A percentile compares a stretch with the other conserved stretches of the same genome.
phyloP scores from a whole-genome alignment of 2,329 filamentous ascomycete genomes.

The Alternaria conjuncta region DNA sequence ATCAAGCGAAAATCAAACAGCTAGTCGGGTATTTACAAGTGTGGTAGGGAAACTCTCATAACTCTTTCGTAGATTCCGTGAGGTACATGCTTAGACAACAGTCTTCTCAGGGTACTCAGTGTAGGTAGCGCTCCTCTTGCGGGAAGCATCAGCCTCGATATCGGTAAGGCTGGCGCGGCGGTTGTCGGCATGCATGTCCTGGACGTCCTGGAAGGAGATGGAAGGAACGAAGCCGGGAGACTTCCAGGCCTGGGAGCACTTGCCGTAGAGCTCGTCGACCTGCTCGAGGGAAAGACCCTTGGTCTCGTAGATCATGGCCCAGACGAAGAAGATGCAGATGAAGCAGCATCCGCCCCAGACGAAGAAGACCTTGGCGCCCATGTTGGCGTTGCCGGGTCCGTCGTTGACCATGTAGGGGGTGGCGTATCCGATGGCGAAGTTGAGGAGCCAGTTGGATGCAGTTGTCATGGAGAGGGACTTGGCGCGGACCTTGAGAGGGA shows the following conservation, averaged over 20 bases:
- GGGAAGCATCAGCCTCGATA: constrained; percentile 36
- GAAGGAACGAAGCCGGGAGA: constrained; percentile 69
- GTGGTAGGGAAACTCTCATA: not conserved
- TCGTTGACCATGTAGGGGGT: constrained; percentile 75
- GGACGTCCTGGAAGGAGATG: constrained; percentile 48
- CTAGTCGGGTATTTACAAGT: not conserved
- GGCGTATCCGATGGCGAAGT: constrained; percentile 56
- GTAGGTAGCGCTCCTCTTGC: constrained; percentile 45
- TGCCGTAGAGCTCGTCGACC: constrained; percentile 80
- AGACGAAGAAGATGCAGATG: constrained; percentile 69
- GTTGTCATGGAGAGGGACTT: constrained; percentile 61
- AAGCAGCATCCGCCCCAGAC: constrained; percentile 63
- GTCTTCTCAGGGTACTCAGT: constrained; percentile 31
- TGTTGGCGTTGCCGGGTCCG: constrained; percentile 66
- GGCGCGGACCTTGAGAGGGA: constrained; percentile 55
- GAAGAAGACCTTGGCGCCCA: constrained; percentile 64
- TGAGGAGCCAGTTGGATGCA: constrained; percentile 62
- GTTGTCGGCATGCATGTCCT: constrained; percentile 31
- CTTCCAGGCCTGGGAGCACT: constrained; percentile 74
- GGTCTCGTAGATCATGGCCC: constrained; percentile 77
- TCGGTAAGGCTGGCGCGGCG: constrained; percentile 43
- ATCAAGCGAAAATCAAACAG: not conserved
- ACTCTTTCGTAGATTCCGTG: not conserved
- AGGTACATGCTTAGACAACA: constrained; percentile 4
- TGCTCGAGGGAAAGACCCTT: constrained; percentile 79